A percentile compares a stretch with the other conserved stretches of the same genome.
Conservation (phyloP, 768 basidiomycete species). For the Agaricus subrufescens region DNA sequence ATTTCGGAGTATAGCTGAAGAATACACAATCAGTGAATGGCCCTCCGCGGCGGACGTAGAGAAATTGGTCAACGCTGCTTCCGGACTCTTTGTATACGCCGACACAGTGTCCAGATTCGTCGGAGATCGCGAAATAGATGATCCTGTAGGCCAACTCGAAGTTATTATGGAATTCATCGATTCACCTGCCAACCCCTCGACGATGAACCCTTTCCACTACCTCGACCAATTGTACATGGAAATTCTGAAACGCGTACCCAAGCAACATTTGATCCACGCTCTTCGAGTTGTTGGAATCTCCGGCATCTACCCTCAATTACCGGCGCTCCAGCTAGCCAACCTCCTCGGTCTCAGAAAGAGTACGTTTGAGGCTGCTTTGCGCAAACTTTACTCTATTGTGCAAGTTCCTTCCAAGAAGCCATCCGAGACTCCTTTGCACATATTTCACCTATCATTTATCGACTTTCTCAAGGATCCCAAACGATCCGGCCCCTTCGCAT, state of each 20-base stretch:
- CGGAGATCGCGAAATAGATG: constrained; percentile 4
- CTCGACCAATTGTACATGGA: constrained; percentile 1
- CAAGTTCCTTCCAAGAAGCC: not conserved
- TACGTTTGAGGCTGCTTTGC: not conserved
- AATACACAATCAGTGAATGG: not conserved
- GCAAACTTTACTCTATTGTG: not conserved
- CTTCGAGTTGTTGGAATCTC: not conserved
- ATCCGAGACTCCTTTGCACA: not conserved
- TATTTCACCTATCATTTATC: constrained; percentile 1
- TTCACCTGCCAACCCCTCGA: not conserved
- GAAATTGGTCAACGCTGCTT: constrained; percentile 9
- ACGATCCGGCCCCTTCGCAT: not conserved
- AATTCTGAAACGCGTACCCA: not conserved
- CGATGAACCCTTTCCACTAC: not conserved
- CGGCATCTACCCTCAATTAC: not conserved
- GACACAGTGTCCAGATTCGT: constrained; percentile 12
- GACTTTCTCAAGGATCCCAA: constrained; percentile 1
- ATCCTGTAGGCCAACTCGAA: not conserved
- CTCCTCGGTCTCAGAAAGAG: not conserved
- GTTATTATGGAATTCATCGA: constrained; percentile 3
- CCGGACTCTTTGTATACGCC: constrained; percentile 14
- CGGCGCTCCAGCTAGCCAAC: not conserved
- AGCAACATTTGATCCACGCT: not conserved
- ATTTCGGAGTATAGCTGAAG: not conserved
- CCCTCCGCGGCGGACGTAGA: constrained; percentile 5